phyloP scores from a whole-genome alignment of 2,329 filamentous ascomycete species.

The Fusarium kyushuense region DNA sequence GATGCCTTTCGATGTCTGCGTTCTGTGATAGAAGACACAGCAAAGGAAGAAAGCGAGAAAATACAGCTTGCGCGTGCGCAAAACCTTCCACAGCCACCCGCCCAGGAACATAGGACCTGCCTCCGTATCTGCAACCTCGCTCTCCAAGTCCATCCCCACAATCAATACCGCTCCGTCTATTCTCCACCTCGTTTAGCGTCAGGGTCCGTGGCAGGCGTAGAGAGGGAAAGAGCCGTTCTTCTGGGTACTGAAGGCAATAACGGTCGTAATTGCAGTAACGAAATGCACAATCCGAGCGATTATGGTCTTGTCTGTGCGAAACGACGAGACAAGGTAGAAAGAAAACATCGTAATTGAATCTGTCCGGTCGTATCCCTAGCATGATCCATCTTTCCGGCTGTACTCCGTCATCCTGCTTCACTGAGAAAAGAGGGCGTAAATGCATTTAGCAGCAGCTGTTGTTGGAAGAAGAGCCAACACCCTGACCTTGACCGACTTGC shows the following conservation, averaged over 20 bases:
- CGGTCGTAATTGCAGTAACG: constrained; percentile 32
- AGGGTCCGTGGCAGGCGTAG: constrained; percentile 22
- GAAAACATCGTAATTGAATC: constrained; percentile 49
- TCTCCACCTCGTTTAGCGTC: constrained; percentile 15
- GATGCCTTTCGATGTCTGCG: constrained; percentile 17
- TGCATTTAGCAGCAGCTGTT: constrained; percentile 87
- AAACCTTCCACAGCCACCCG: constrained; percentile 29
- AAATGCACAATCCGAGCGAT: constrained; percentile 51
- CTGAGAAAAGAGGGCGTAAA: constrained; percentile 37
- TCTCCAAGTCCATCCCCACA: constrained; percentile 29
- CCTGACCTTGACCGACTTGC: constrained; percentile 93
- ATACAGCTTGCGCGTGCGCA: constrained; percentile 42
- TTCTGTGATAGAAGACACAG: constrained; percentile 10
- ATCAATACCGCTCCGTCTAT: constrained; percentile 19
- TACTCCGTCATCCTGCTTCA: constrained; percentile 49
- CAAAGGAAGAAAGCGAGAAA: constrained; percentile 32
- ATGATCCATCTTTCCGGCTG: constrained; percentile 43
- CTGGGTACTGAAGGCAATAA: constrained; percentile 37
- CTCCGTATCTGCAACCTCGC: constrained; percentile 25
- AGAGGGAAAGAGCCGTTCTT: constrained; percentile 28
- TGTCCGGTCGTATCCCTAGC: constrained; percentile 49
- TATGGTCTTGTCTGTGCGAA: constrained; percentile 55
- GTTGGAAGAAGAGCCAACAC: constrained; percentile 87
- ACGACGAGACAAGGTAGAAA: constrained; percentile 43
- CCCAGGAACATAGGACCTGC: constrained; percentile 34